Evolutionary conservation across 192 early-diverging fungal species (phyloP).

Genomic region (Coemansia sp.): DNA sequence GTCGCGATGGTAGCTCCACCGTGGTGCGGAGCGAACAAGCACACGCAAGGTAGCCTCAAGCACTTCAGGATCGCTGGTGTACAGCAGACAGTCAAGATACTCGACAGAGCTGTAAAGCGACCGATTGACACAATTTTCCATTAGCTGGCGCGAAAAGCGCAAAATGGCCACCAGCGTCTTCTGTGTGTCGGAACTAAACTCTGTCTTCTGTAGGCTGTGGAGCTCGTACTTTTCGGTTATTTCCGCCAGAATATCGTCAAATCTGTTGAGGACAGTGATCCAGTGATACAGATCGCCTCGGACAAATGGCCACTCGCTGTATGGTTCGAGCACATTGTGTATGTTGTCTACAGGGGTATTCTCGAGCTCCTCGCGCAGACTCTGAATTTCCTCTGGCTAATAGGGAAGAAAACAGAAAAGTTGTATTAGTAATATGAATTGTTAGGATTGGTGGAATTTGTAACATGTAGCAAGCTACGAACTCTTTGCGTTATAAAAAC

Average conservation of each 20-base stretch:
- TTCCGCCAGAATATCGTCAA: slow-evolving; percentile 77
- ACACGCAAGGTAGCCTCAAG: slow-evolving; percentile 77
- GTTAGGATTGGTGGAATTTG: not conserved
- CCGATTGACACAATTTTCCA: slow-evolving; percentile 95
- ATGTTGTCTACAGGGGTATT: slow-evolving; percentile 58
- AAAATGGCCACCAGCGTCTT: slow-evolving; percentile 66
- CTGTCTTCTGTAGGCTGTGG: slow-evolving; percentile 61
- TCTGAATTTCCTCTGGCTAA: slow-evolving; percentile 54
- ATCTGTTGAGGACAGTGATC: slow-evolving; percentile 91
- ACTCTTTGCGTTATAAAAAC: no score
- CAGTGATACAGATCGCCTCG: slow-evolving; percentile 96
- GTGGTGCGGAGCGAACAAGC: slow-evolving; percentile 84
- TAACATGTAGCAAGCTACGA: not conserved
- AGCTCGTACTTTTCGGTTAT: slow-evolving; percentile 67
- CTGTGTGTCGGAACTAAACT: slow-evolving; percentile 61
- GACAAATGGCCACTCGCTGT: slow-evolving; percentile 73
- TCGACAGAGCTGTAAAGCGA: slow-evolving; percentile 87
- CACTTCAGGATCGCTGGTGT: slow-evolving; percentile 77
- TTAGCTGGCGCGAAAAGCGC: slow-evolving; percentile 73
- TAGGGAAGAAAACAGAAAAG: not conserved
- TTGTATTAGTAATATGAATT: not conserved
- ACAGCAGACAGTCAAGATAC: slow-evolving; percentile 79
- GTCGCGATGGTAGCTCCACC: slow-evolving; percentile 81
- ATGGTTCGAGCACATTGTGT: slow-evolving; percentile 51
- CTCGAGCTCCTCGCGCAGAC: slow-evolving; percentile 51